Evolutionary conservation across 495 filamentous ascomycete genomes (phyloP).

Genomic region (Aspergillus haitiensis): DNA sequence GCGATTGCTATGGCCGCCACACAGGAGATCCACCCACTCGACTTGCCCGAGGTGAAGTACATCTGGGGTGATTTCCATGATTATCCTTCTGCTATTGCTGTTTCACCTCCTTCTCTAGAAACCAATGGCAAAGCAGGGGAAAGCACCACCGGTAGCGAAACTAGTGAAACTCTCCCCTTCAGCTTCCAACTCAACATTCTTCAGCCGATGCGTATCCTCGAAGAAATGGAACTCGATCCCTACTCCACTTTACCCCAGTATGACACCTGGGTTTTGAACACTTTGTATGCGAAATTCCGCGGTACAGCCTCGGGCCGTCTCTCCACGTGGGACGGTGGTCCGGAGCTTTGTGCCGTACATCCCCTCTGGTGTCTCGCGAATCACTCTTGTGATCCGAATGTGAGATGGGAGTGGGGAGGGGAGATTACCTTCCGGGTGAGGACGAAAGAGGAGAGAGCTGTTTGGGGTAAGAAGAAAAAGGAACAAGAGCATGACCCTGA

Average conservation of each 20-base stretch:
- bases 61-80: constrained; percentile 85
- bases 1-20: constrained; percentile 82
- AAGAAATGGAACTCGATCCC: constrained; percentile 88
- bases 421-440: constrained; percentile 68
- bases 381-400: constrained; percentile 92
- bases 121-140: constrained; percentile 6
- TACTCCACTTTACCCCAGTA: constrained; percentile 64
- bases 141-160: constrained; percentile 7
- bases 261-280: constrained; percentile 94
- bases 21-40: constrained; percentile 78
- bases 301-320: constrained; percentile 86
- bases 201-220: constrained; percentile 77
- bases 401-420: constrained; percentile 90
- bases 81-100: constrained; percentile 20
- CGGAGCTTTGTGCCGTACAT: constrained; percentile 78
- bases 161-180: constrained; percentile 66
- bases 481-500: background rate
- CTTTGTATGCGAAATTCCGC: constrained; percentile 88
- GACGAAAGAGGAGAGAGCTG: constrained; percentile 42
- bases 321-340: constrained; percentile 66
- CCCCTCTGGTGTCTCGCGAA: constrained; percentile 81
- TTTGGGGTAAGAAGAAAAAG: constrained; percentile 40
- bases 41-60: constrained; percentile 81
- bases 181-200: constrained; percentile 83
- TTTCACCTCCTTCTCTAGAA: constrained; percentile 10